Base-by-base conservation (phyloP, 2,329 filamentous ascomycete species). In the Sarocladium kiliense region DNA sequence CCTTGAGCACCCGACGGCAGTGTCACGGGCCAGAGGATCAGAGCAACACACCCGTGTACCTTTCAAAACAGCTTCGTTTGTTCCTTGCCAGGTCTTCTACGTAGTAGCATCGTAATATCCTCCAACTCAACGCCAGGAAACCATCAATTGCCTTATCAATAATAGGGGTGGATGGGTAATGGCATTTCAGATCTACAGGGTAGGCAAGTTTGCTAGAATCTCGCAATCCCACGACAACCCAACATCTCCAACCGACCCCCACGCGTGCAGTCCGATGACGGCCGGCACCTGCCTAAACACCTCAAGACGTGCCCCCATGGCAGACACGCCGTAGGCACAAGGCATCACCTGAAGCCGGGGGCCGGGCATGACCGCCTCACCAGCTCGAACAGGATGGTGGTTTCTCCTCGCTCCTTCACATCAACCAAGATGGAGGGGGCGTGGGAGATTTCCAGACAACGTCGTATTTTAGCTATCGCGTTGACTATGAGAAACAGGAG, bases 221-320 rank as follows among this genome's bases (percentile, higher is more conserved):
- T n/a, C n/a, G n/a, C n/a, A n/a, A n/a, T n/a, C n/a, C n/a, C n/a
- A n/a, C n/a, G n/a, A 34, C 26, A 7, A 3, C 18, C 47, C 26
- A 3, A 12, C 47, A 34, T 51, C 47, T n/a, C 5, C 14, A 3
- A 23, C 19, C n/a, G 18, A 51, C 47, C 47, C 47, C 47, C 47
- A 51, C 47, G 47, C 27, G 9, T 23, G 6, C 47, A 18, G 30
- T 51, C 47, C 47, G 47, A 51, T 51, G 47, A 51, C 47, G 47
- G 47, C 47, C 26, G 47, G 47, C 47, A 51, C 47, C 27, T 51
- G 47, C 47, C 47, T 51, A 51, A 36, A 34, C 30, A 34, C 44
- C 26, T 19, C 25, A 9, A 19, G 14, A 12, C 21, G 18, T 7
- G 10, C 42, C 42, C 23, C 37, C 37, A n/a, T n/a, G n/a, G n/a